A percentile compares a stretch with the other conserved stretches of the same genome.
Evolutionary conservation across 2,329 filamentous ascomycete species (phyloP).

Genomic region (Botrytis medusae): DNA sequence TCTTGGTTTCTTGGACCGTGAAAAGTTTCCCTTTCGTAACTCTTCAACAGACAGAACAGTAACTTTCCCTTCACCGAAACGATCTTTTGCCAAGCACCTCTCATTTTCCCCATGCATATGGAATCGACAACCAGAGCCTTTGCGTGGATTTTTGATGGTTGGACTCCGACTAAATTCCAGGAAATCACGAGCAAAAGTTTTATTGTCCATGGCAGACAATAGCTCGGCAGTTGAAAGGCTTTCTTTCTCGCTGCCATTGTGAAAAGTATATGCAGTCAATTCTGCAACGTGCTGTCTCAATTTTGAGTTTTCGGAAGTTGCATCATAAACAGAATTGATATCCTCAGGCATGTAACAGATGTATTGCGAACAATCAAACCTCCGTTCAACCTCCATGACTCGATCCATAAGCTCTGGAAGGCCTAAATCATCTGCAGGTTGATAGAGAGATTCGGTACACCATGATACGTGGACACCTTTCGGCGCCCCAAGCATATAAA

Average conservation of each 20-base stretch:
- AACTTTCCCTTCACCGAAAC: background rate
- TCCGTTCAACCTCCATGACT: too few species aligned
- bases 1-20: too few species aligned
- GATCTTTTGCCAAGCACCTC: background rate
- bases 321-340: accelerated
- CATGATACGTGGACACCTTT: too few species aligned
- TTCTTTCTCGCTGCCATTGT: too few species aligned
- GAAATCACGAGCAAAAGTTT: background rate
- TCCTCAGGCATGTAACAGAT: background rate
- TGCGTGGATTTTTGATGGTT: background rate
- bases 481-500: too few species aligned
- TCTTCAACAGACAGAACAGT: background rate
- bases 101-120: background rate
- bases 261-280: background rate
- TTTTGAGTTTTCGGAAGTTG: background rate
- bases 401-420: too few species aligned
- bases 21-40: too few species aligned
- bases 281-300: background rate
- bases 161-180: accelerated
- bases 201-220: background rate
- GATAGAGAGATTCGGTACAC: too few species aligned
- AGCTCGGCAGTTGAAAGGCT: background rate
- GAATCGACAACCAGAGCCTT: background rate
- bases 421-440: too few species aligned
- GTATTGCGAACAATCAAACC: too few species aligned